A percentile compares a stretch with the other conserved stretches of the same genome.
Evolutionary conservation across 208 protist species (phyloP).

Genomic region (Acanthamoeba castellanii): DNA sequence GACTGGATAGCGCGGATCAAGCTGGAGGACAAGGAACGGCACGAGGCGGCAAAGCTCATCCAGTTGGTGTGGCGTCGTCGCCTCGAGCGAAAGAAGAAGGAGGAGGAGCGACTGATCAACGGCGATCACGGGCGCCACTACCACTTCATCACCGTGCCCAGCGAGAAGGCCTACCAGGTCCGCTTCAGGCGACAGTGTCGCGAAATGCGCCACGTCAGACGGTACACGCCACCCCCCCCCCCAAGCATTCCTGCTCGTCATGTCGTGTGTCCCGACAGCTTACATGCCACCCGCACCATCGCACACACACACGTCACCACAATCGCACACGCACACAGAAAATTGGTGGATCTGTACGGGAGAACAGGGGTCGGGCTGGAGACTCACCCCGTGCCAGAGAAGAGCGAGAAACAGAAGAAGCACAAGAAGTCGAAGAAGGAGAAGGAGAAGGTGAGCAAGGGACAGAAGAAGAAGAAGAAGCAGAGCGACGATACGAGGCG

Average conservation of each 20-base stretch:
- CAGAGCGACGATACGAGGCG: neutral
- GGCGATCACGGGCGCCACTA: neutral
- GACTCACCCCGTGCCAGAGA: neutral
- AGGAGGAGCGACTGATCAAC: neutral
- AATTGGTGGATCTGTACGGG: neutral
- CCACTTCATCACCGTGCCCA: slow-evolving; percentile 3
- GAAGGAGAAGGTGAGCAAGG: neutral
- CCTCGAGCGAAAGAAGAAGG: neutral
- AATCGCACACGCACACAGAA: neutral
- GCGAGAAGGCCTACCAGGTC: slow-evolving; percentile 23
- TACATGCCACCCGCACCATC: neutral
- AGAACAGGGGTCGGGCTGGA: slow-evolving; percentile 6
- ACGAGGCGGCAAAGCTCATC: slow-evolving; percentile 43
- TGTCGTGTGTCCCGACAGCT: neutral
- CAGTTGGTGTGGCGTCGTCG: slow-evolving; percentile 35
- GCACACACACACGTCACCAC: neutral
- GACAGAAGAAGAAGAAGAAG: neutral
- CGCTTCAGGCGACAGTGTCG: neutral
- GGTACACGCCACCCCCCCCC: neutral
- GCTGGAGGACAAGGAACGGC: slow-evolving; percentile 45
- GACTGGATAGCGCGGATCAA: slow-evolving; percentile 56
- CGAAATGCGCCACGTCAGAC: slow-evolving; percentile 3
- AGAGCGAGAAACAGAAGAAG: neutral
- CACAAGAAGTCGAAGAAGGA: neutral
- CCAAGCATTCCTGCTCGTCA: too few relatives aligned